These are phyloP conservation scores for Trichosporon coremiiforme DNA, from an alignment of 1,284 basidiomycete species.

Conservation along the genomic window DNA sequence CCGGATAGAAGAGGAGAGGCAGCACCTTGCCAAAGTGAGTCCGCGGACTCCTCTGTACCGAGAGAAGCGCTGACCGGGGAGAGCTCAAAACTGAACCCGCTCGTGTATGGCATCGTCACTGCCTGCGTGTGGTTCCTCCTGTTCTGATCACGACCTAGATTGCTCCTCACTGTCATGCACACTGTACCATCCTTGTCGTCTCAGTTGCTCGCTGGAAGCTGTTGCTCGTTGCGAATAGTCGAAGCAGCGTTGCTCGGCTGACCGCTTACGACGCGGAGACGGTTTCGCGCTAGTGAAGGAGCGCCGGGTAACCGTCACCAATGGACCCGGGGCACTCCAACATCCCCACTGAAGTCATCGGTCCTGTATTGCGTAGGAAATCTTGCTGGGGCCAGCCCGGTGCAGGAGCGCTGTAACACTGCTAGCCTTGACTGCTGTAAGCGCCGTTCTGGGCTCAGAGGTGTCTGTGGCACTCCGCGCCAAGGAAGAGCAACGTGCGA, in stretches of 20 bases:
- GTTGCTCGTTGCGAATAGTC: neutral
- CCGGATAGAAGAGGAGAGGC: conserved; percentile 5
- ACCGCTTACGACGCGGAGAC: neutral
- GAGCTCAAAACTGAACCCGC: conserved; percentile 12
- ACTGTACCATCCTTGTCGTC: neutral
- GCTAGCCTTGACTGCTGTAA: no score
- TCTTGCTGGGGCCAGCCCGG: no score
- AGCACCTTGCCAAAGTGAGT: neutral
- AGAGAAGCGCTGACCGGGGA: neutral
- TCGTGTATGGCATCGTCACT: conserved; percentile 8
- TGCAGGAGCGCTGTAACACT: no score
- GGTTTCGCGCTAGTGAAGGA: neutral
- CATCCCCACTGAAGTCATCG: no score
- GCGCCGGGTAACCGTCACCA: neutral
- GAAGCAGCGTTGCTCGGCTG: neutral
- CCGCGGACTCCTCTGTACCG: neutral
- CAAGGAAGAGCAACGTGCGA: no score
- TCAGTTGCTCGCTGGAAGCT: neutral
- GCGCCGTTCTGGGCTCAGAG: no score
- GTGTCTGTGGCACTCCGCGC: no score
- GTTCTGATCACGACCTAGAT: neutral
- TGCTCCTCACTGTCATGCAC: neutral
- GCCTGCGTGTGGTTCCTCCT: neutral
- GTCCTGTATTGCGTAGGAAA: no score
- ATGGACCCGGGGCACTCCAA: no score